Evolutionary conservation across 306 rosid species (phyloP).

Genomic region (Lagenaria siceraria): DNA sequence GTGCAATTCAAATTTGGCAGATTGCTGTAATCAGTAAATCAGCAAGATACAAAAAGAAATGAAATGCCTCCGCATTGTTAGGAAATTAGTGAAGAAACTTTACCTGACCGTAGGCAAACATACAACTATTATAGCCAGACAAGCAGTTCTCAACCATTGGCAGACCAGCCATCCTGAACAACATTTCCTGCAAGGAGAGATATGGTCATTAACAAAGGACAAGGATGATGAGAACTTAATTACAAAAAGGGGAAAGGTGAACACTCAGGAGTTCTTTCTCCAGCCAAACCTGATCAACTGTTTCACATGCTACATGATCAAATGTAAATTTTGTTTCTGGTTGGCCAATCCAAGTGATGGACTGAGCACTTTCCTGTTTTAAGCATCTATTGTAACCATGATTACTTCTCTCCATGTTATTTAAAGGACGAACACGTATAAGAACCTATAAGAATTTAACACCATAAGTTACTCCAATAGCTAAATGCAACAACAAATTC

Average conservation of each 20-base stretch:
- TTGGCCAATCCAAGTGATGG: constrained; percentile 73
- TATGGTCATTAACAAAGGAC: neutral
- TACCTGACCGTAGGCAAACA: constrained; percentile 99
- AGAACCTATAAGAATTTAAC: constrained; percentile 41
- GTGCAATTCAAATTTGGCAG: neutral
- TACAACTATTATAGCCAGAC: constrained; percentile 91
- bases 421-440: constrained; percentile 91
- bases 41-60: neutral
- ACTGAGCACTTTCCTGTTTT: constrained; percentile 73
- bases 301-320: constrained; percentile 98
- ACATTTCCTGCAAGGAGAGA: constrained; percentile 45
- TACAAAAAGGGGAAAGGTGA: neutral
- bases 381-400: constrained; percentile 72
- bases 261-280: neutral
- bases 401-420: constrained; percentile 57
- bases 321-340: constrained; percentile 79
- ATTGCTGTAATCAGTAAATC: neutral
- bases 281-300: constrained; percentile 66
- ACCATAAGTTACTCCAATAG: constrained; percentile 9
- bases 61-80: neutral
- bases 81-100: constrained; percentile 7
- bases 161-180: constrained; percentile 89
- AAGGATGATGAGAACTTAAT: neutral
- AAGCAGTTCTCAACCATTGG: constrained; percentile 98
- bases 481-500: neutral